Conservation (phyloP, 139 green algal genomes). For the Microglena sp. region DNA sequence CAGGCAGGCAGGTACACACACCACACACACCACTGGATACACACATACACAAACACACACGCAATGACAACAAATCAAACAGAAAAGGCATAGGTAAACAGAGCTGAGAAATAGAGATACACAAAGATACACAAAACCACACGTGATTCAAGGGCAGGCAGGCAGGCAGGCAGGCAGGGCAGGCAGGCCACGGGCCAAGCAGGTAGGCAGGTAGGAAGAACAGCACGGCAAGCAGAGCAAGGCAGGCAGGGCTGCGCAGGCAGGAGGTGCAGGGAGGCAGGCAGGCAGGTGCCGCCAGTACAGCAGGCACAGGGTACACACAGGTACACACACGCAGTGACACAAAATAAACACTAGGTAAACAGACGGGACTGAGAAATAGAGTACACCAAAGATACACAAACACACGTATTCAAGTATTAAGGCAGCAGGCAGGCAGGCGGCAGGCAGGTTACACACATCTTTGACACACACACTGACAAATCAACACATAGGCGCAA, state of each 20-base stretch:
- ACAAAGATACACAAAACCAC: too few species aligned
- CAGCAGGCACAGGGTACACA: neutral
- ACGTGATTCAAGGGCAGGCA: too few species aligned
- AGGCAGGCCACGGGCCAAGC: too few species aligned
- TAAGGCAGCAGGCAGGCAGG: neutral
- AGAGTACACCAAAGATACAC: too few species aligned
- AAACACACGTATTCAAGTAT: neutral
- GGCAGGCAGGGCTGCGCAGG: neutral
- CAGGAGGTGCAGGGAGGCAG: neutral
- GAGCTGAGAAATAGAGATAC: too few species aligned
- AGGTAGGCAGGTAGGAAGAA: neutral
- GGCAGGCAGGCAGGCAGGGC: slow-evolving; percentile 2
- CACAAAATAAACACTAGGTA: too few species aligned
- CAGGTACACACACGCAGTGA: neutral
- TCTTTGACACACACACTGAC: neutral
- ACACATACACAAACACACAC: too few species aligned
- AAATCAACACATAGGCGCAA: neutral
- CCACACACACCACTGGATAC: too few species aligned
- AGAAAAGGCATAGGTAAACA: too few species aligned
- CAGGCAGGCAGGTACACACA: neutral
- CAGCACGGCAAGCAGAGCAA: too few species aligned
- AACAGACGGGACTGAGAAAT: neutral
- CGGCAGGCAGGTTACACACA: neutral
- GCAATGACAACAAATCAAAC: too few species aligned
- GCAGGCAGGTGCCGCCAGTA: neutral